phyloP scores from a whole-genome alignment of 2,329 filamentous ascomycete genomes.

The Fusarium brachygibbosum region DNA sequence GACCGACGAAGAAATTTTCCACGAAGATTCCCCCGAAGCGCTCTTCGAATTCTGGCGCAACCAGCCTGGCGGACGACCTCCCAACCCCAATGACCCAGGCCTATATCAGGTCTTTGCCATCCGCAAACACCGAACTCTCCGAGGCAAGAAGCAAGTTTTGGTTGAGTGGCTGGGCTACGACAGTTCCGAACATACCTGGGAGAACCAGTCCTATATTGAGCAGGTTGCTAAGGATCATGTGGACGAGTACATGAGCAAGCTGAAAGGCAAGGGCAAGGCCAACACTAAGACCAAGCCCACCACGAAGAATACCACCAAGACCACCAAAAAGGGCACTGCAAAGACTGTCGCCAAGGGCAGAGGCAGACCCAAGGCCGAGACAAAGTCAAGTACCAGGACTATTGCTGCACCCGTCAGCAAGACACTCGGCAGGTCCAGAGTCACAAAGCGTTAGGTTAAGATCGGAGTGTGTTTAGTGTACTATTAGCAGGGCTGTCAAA shows the following conservation, averaged over 20 bases:
- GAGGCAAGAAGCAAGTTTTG: conserved; percentile 47
- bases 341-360: not conserved
- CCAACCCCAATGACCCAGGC: conserved; percentile 50
- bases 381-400: not conserved
- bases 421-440: conserved; percentile 13
- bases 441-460: not conserved
- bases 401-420: not conserved
- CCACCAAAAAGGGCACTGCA: not conserved
- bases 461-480: not conserved
- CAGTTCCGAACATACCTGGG: conserved; percentile 51
- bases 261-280: not conserved
- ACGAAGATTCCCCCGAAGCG: conserved; percentile 50
- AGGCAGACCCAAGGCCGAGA: not conserved
- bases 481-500: not conserved
- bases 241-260: conserved; percentile 46
- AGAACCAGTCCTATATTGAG: conserved; percentile 45
- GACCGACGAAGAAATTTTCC: conserved; percentile 53
- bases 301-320: not conserved
- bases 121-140: conserved; percentile 50
- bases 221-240: conserved; percentile 48
- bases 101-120: conserved; percentile 54
- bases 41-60: conserved; percentile 54
- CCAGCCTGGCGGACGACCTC: conserved; percentile 50
- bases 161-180: conserved; percentile 57
- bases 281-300: not conserved